Evolutionary conservation across 139 green algal species (phyloP), one percentile per base, ranked within the genome.

Genomic region (Zygnema circumcarinatum): DNA sequence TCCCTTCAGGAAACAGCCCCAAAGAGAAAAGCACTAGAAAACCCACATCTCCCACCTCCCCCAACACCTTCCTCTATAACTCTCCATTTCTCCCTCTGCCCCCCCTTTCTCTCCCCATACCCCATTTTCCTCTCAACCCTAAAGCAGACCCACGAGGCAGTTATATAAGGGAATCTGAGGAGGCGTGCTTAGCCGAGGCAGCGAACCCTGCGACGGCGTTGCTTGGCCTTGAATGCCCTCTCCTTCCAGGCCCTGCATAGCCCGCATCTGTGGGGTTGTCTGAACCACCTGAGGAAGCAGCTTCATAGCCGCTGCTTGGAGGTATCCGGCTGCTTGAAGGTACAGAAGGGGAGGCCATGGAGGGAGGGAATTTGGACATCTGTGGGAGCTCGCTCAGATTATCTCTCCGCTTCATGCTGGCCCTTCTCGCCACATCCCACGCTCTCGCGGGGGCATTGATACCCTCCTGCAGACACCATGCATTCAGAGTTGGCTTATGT

Each of bases 361-460:
- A 25, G 1, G 36, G 31, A 25, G 79, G 79, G 38, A 85, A 85
- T 0, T 76, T 76, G 35, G 36, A 31, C 38, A 85, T 75, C 20
- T 76, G 52, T 25, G 79, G 79, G n/a, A 87, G 25, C 31, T 87
- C 81, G 67, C 35, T 73, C 69, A 73, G 25, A 32, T 32, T n/a
- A 29, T 73, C 38, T n/a, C 81, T 29, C 11, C 78, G n/a, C 32
- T 75, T 39, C 82, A 88, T 84, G 11, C 32, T 81, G 1, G 79
- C 85, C 53, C 85, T 67, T 47, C 79, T 56, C 35, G 85, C 85
- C 11, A 90, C 67, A 38, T 90, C 85, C 80, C 79, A 90, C 0
- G 85, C 38, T 31, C 79, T 42, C 35, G 25, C 85, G 29, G 33
- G 38, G 1, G 69, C 38, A 31, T 76, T 40, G 74, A 89, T 76